Percentiles rank a stretch among this genome's conserved stretches.
These are phyloP conservation scores for Cyclaneusma minus DNA, from an alignment of 2,329 filamentous ascomycete species.

Conservation along the genomic window DNA sequence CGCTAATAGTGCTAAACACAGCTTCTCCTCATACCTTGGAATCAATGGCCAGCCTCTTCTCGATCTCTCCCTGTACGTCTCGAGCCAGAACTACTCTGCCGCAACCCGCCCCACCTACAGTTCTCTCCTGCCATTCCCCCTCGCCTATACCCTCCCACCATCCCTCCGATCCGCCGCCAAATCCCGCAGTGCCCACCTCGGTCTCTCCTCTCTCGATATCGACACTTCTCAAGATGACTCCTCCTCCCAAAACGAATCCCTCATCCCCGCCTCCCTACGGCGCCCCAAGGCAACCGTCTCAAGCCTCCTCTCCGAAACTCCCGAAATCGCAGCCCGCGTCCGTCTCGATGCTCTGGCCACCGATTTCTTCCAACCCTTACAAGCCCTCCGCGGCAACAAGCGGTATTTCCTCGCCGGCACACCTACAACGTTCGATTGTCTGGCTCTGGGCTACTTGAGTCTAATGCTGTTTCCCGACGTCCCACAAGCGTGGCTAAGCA, in stretches of 20 bases:
- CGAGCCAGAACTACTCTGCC: conserved; percentile 70
- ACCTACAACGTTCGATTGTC: conserved; percentile 59
- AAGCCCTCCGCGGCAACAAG: conserved; percentile 41
- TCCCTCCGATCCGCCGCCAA: conserved; percentile 56
- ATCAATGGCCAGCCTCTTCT: conserved; percentile 63
- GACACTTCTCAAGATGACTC: conserved; percentile 27
- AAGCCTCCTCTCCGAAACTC: conserved; percentile 42
- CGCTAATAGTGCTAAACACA: conserved; percentile 17
- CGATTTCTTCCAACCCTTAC: conserved; percentile 57
- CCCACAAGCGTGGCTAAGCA: conserved; percentile 45
- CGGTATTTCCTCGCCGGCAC: conserved; percentile 35
- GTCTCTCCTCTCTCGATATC: conserved; percentile 51
- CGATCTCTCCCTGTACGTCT: conserved; percentile 80
- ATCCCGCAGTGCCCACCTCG: conserved; percentile 51
- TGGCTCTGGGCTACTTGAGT: conserved; percentile 65
- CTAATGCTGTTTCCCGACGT: conserved; percentile 51
- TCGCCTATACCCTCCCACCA: conserved; percentile 75
- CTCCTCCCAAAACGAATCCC: conserved; percentile 17
- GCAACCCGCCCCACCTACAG: conserved; percentile 71
- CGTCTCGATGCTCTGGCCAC: conserved; percentile 57
- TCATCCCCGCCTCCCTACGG: conserved; percentile 18
- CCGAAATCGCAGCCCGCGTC: conserved; percentile 60
- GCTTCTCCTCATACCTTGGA: conserved; percentile 54
- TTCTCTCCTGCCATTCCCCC: conserved; percentile 65
- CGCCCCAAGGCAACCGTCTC: conserved; percentile 30